These are phyloP conservation scores for Podospora tetraspora DNA, from an alignment of 495 filamentous ascomycete species.

Conservation along the genomic window DNA sequence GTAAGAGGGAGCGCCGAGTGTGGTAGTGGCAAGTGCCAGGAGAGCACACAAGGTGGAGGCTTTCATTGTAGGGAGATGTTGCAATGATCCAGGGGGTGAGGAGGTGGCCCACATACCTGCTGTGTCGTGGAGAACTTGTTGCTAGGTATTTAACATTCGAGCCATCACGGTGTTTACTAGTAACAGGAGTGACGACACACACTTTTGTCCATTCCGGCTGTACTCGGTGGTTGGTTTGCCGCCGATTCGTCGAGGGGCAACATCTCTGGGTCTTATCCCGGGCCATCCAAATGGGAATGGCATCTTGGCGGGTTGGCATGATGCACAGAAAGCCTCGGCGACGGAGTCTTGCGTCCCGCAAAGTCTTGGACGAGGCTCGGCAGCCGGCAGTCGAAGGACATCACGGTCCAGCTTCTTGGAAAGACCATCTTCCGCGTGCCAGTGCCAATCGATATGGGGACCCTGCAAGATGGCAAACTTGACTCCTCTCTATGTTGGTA, in stretches of 20 bases:
- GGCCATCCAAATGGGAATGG: neutral
- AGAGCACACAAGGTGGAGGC: neutral
- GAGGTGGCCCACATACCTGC: neutral
- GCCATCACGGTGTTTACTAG: neutral
- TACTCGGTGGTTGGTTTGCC: neutral
- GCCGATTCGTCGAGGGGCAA: neutral
- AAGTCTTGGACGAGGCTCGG: neutral
- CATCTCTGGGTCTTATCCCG: neutral
- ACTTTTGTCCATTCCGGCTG: neutral
- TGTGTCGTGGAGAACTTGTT: neutral
- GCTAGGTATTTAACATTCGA: neutral
- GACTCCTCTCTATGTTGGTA: too few species aligned
- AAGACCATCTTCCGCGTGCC: too few species aligned
- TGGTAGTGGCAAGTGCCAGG: neutral
- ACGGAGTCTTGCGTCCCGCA: constrained; percentile 1
- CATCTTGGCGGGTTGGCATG: constrained; percentile 5
- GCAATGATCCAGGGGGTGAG: too few species aligned
- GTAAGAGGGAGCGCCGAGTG: neutral
- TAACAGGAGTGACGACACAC: neutral
- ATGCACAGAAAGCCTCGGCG: neutral
- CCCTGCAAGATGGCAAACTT: too few species aligned
- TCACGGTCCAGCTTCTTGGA: too few species aligned
- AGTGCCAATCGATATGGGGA: too few species aligned
- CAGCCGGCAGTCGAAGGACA: neutral
- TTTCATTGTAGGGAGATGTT: neutral